Conservation (phyloP, 371 early-diverging fungal genomes). For the Zychaea mexicana region DNA sequence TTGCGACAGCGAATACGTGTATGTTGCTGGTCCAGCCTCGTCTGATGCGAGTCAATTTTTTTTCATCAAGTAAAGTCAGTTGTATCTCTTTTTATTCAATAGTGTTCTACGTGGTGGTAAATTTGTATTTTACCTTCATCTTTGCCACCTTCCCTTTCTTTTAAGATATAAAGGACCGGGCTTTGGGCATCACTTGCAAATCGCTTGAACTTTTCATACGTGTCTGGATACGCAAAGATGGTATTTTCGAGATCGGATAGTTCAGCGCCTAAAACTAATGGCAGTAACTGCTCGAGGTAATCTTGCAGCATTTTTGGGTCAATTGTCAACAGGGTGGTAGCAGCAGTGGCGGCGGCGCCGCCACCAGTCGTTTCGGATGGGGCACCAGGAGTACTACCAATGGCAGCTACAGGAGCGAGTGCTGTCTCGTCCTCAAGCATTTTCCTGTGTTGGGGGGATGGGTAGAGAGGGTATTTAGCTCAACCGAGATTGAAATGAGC, state of each 20-base stretch:
- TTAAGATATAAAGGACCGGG: conserved; percentile 80
- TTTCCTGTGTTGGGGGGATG: neutral
- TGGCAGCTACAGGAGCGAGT: conserved; percentile 18
- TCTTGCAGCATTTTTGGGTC: conserved; percentile 64
- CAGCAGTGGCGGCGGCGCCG: too few relatives aligned
- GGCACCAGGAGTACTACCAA: conserved; percentile 21
- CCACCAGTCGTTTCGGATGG: conserved; percentile 22
- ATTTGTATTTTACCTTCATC: conserved; percentile 42
- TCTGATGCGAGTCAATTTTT: too few relatives aligned
- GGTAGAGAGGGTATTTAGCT: neutral
- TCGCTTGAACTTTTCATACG: conserved; percentile 71
- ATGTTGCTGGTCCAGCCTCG: conserved; percentile 40
- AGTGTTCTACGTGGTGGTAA: too few relatives aligned
- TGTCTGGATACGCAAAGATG: conserved; percentile 69
- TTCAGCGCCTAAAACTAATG: conserved; percentile 75
- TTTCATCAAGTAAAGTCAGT: too few relatives aligned
- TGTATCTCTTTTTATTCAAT: too few relatives aligned
- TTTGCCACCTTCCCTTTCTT: conserved; percentile 68
- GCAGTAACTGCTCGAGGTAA: conserved; percentile 73
- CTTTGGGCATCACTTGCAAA: conserved; percentile 81
- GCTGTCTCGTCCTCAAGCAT: conserved; percentile 36
- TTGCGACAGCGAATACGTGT: conserved; percentile 69
- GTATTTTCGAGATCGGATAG: conserved; percentile 59
- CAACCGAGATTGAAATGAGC: too few relatives aligned
- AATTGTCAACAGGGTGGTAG: conserved; percentile 45